Conservation (phyloP, 352 stramenopile genomes). For the Halophytophthora polymorphica region DNA sequence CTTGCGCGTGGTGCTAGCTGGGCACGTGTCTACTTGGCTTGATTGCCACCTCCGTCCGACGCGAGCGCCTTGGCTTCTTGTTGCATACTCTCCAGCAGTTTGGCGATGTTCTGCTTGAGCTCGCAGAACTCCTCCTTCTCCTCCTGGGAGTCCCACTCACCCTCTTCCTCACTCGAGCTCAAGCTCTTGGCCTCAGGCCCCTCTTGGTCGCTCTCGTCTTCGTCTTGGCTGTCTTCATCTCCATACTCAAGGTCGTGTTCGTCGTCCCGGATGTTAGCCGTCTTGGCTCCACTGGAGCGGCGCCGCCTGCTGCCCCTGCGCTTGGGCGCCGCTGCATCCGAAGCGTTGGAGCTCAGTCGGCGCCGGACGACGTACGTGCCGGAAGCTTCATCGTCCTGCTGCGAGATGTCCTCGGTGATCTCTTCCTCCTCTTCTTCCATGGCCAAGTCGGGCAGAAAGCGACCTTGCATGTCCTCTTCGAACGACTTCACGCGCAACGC, state of each 20-base stretch:
- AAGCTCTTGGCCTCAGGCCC: constrained; percentile 10
- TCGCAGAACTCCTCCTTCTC: constrained; percentile 58
- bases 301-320: constrained; percentile 9
- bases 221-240: constrained; percentile 10
- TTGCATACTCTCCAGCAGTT: constrained; percentile 59
- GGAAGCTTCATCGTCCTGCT: constrained; percentile 30
- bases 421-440: constrained; percentile 45
- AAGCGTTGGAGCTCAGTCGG: constrained; percentile 11
- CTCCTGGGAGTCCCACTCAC: constrained; percentile 54
- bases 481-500: constrained; percentile 63
- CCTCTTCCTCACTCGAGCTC: constrained; percentile 11
- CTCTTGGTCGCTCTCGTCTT: constrained; percentile 22
- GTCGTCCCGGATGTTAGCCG: constrained; percentile 33
- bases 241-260: constrained; percentile 23
- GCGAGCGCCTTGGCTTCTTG: constrained; percentile 51
- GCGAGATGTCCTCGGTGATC: constrained; percentile 64
- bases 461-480: constrained; percentile 65
- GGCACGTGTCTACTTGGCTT: constrained; percentile 11
- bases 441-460: constrained; percentile 28
- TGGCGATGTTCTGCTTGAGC: constrained; percentile 61
- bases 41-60: constrained; percentile 12
- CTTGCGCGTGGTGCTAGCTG: not conserved
- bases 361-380: constrained; percentile 4
- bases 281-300: constrained; percentile 15
- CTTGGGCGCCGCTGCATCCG: constrained; percentile 27